These are phyloP conservation scores for Immersiporthe knoxdaviesiana DNA, from an alignment of 2,329 filamentous ascomycete species.

Conservation along the genomic window DNA sequence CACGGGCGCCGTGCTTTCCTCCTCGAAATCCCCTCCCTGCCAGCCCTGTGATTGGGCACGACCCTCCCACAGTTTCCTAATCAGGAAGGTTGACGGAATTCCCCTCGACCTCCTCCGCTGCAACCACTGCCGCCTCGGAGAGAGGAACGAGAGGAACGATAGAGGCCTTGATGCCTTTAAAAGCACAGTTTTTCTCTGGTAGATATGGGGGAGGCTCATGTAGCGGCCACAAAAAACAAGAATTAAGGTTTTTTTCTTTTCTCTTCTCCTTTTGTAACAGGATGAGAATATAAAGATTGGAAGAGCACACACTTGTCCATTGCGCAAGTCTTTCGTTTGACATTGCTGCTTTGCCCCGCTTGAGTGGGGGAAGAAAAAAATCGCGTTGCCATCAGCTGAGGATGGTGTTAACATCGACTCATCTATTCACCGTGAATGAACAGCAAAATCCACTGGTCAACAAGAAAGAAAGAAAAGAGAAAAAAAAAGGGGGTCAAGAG, in stretches of 20 bases:
- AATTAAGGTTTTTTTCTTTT: no score
- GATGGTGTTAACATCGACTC: neutral
- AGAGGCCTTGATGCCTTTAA: no score
- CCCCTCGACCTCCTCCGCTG: neutral
- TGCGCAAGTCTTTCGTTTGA: neutral
- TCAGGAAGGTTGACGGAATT: slow-evolving; percentile 8
- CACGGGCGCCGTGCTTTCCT: neutral
- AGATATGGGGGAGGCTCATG: neutral
- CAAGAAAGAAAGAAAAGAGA: no score
- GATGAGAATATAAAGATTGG: neutral
- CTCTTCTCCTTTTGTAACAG: no score
- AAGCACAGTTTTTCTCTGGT: no score
- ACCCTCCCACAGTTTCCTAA: neutral
- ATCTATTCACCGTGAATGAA: neutral
- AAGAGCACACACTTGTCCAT: neutral
- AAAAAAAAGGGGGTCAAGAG: no score
- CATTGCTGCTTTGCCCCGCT: neutral
- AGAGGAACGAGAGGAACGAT: no score
- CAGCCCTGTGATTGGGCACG: slow-evolving; percentile 5
- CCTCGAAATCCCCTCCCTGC: neutral
- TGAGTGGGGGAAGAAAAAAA: neutral
- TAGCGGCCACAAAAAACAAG: neutral
- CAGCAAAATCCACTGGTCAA: neutral
- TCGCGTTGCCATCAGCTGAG: neutral
- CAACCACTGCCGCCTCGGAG: no score